phyloP scores from a whole-genome alignment of 805 yeast genomes.

The Kluyveromyces siamensis region DNA sequence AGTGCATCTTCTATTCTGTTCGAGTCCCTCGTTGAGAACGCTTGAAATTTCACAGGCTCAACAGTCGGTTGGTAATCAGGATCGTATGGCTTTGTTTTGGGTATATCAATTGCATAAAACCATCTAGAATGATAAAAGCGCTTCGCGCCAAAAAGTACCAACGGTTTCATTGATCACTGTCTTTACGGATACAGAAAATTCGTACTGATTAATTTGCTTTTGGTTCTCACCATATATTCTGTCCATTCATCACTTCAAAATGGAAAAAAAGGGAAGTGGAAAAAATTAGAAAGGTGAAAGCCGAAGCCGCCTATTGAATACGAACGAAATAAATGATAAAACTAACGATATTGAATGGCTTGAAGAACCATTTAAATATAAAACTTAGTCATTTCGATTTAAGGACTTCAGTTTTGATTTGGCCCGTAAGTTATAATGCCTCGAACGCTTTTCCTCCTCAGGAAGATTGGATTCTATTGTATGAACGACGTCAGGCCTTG shows the following conservation, averaged over 20 bases:
- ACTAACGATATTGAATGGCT: neutral
- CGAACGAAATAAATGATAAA: neutral
- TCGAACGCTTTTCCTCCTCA: constrained; percentile 22
- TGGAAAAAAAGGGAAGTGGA: too few relatives aligned
- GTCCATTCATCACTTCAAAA: too few relatives aligned
- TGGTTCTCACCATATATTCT: too few relatives aligned
- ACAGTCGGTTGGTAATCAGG: constrained; percentile 41
- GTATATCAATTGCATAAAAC: constrained; percentile 81
- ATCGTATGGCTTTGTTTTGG: constrained; percentile 57
- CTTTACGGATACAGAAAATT: too few relatives aligned
- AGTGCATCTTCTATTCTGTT: constrained; percentile 46
- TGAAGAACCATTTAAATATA: neutral
- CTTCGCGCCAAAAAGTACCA: constrained; percentile 5
- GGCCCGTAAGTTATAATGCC: constrained; percentile 26
- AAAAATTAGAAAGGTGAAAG: too few relatives aligned
- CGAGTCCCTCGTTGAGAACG: constrained; percentile 61
- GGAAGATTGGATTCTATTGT: constrained; percentile 11
- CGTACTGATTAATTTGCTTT: too few relatives aligned
- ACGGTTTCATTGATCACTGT: neutral
- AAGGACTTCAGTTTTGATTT: constrained; percentile 20
- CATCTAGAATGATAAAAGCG: constrained; percentile 33
- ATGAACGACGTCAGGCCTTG: constrained; percentile 20
- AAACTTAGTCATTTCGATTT: neutral
- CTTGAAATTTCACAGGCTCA: constrained; percentile 51
- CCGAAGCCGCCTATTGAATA: too few relatives aligned